Conservation (phyloP, 192 early-diverging fungal species). For the Thamnidium elegans region DNA sequence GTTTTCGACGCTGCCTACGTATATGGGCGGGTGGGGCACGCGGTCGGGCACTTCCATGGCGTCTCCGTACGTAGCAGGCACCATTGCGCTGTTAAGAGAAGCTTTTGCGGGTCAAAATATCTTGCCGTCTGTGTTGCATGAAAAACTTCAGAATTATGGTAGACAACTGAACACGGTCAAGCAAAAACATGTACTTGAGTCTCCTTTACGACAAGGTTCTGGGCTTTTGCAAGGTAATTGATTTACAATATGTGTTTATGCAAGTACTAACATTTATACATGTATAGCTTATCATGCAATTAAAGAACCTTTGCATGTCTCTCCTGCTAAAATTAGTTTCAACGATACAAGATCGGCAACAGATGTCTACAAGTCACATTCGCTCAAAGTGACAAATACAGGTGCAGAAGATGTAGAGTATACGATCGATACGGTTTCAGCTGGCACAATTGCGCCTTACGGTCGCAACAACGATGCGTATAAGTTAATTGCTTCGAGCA, state of each 20-base stretch:
- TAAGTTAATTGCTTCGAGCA: conserved; percentile 11
- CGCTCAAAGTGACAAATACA: conserved; percentile 43
- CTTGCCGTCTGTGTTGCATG: conserved; percentile 20
- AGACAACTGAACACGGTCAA: background rate
- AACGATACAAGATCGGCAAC: conserved; percentile 43
- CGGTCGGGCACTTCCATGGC: conserved; percentile 62
- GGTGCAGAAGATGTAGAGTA: conserved; percentile 40
- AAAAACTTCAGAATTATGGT: conserved; percentile 37
- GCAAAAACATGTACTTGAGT: conserved; percentile 12
- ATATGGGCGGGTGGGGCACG: conserved; percentile 41
- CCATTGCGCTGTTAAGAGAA: conserved; percentile 45
- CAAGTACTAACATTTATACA: no score
- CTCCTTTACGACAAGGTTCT: conserved; percentile 48
- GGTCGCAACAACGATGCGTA: conserved; percentile 18
- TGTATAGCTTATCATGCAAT: conserved; percentile 39
- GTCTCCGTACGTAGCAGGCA: conserved; percentile 54
- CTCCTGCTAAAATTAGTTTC: conserved; percentile 50
- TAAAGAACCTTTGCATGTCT: conserved; percentile 32
- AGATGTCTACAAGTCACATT: conserved; percentile 29
- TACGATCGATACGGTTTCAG: conserved; percentile 35
- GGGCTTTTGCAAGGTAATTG: conserved; percentile 52
- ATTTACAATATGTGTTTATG: no score
- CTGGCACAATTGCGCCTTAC: conserved; percentile 41
- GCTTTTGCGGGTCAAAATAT: conserved; percentile 19
- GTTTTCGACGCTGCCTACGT: conserved; percentile 47